Evolutionary conservation across 2,329 filamentous ascomycete species (phyloP), one percentile per base, ranked within the genome.

Genomic region (Talaromyces atroroseus): DNA sequence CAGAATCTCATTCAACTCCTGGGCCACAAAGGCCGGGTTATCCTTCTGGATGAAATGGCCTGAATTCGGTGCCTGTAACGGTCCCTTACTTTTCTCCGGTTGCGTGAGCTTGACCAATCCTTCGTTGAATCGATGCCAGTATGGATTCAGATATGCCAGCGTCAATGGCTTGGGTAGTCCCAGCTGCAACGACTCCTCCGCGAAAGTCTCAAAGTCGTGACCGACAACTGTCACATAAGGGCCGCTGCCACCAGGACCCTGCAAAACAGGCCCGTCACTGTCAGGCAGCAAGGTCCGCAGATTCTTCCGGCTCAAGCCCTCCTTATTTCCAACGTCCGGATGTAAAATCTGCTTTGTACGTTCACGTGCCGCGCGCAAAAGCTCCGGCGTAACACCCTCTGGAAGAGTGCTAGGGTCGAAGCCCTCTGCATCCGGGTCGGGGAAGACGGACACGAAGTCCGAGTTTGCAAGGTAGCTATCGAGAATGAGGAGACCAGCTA

Each of bases 381-480:
- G 63, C 5, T 73, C 66, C 3, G 59, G 56, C 1, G 64, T 66
- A 5, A 79, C 66, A 24, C 70, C 76, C 1, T 63, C 52, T 0
- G 78, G 78, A 2, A 82, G 65, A 0, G 62, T 62, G 0, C 60
- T 54, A 0, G 64, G 62, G 49, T 81, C 72, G 60, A 83, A 83
- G 4, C 56, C 69, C 0, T 71, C 58, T 0, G 68, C 70, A 55
- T 82, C 80, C 0, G 82, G 80, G 59, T 85, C 76, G 0, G 82
- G 82, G 64, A 81, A 82, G 4, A 83, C 59, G 5, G 76, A 78
- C 1, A 81, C 75, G 29, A 81, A 79, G 61, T 84, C 78, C 0
- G 77, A 76, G 63, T 84, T 81, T 16, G 82, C 79, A 65, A 85
- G 77, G 60, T 82, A 79, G 36, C 77, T 81, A 63, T 85, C 82